Conservation (phyloP, 2,329 filamentous ascomycete species). For the Aureobasidium sp. region DNA sequence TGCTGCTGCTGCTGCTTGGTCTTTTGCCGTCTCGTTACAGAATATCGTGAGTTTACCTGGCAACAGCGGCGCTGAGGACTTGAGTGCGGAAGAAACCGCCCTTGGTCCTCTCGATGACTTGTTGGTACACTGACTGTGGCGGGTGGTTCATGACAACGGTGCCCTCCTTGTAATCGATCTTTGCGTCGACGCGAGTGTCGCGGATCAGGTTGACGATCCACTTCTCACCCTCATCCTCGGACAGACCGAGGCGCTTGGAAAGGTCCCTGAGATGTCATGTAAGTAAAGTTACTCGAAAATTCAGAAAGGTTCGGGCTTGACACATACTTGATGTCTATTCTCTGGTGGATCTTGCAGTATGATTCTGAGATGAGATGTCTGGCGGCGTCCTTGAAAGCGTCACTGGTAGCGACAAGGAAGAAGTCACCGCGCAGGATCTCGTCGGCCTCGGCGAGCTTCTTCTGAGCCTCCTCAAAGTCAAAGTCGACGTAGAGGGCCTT, state of each 20-base stretch:
- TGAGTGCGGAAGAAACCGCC: conserved; percentile 98
- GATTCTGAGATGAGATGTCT: conserved; percentile 95
- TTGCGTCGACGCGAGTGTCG: conserved; percentile 93
- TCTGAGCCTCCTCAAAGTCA: conserved; percentile 93
- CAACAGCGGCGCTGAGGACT: conserved; percentile 62
- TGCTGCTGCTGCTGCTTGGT: too few species aligned
- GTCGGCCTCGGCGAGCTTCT: conserved; percentile 78
- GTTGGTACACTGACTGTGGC: conserved; percentile 95
- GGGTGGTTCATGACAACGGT: conserved; percentile 99
- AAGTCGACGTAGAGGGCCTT: conserved; percentile 94
- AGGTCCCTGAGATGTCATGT: conserved; percentile 55
- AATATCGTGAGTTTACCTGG: conserved; percentile 33
- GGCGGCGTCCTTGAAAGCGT: conserved; percentile 87
- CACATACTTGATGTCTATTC: conserved; percentile 85
- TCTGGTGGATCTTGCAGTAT: conserved; percentile 99
- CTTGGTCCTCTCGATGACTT: conserved; percentile 98
- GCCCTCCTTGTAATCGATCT: conserved; percentile 98
- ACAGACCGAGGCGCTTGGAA: conserved; percentile 82
- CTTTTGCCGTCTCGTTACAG: background rate
- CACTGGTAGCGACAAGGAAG: conserved; percentile 79
- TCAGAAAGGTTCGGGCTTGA: background rate
- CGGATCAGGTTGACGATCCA: conserved; percentile 99
- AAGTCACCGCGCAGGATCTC: conserved; percentile 89
- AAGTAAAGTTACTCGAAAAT: background rate
- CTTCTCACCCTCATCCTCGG: conserved; percentile 95